Base-by-base conservation (phyloP, 805 yeast species). In the Limtongia smithiae region DNA sequence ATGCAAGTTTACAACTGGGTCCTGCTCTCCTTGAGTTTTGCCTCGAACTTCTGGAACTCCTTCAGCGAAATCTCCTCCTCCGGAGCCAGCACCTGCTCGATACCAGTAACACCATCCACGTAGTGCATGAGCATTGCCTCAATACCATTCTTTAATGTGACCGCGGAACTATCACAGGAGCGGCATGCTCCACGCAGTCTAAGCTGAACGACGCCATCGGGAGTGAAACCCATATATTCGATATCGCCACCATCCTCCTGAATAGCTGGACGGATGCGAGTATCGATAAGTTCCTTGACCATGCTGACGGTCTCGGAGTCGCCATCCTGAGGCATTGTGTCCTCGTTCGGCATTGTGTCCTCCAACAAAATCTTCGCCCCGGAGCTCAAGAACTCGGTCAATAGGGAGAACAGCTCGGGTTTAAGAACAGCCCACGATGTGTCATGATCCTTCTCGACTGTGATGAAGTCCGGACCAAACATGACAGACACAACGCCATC, bases 181-280 rank as follows among this genome's bases (percentile, higher is more conserved):
- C 95, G 83, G 70, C 99, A 93, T 6, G 98, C 97, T 41, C 99
- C 99, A 61, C 87, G 90, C 39, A 93, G 72, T 65, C 85, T 88
- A 60, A 93, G 78, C 65, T 80, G 85, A 5, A 94, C 97, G 12
- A 84, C 81, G 1, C 98, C 98, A 50, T 83, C 86, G 55, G 84
- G 88, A 49, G 86, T 87, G 64, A 86, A 90, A 4, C 87, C 93
- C 51, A 85, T 77, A 66, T 81, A 94, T 60, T 87, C 90, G 54
- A 93, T 82, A 64, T 93, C 97, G 30, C 99, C 99, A 55, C 99
- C 99, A 63, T 93, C 99, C 62, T 93, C 99, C 70, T 89, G 95
- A 50, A 93, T 89, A 1, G 97, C 96, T 1, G 99, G 99, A 63
- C 96, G 82, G 44, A 93, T 90, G 65, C 97, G 81, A 1, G 98